Percentiles rank a stretch among this genome's conserved stretches.
Evolutionary conservation across 805 yeast genomes (phyloP).

Genomic region (Yarrowia porcina): DNA sequence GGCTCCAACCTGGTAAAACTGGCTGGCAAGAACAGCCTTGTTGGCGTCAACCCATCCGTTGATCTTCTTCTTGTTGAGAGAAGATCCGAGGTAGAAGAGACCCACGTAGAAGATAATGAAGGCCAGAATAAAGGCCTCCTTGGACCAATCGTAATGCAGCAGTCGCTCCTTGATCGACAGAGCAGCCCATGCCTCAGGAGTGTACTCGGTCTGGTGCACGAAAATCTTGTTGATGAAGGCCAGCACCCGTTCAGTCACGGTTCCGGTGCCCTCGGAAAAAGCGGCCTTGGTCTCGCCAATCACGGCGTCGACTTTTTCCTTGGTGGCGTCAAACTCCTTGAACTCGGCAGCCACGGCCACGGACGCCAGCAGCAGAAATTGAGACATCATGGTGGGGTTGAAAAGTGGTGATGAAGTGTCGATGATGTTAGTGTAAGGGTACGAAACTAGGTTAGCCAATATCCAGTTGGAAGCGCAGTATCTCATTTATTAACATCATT

Average conservation of each 20-base stretch:
- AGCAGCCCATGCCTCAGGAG: constrained; percentile 51
- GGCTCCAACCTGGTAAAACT: constrained; percentile 75
- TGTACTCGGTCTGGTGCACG: constrained; percentile 25
- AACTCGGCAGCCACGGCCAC: constrained; percentile 18
- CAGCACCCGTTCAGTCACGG: neutral
- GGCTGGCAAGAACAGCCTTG: constrained; percentile 52
- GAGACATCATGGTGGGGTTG: neutral
- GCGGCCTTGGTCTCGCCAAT: constrained; percentile 6
- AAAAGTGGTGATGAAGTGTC: neutral
- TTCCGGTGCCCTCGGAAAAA: neutral
- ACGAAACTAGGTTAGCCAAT: too few relatives aligned
- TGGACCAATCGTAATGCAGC: constrained; percentile 65
- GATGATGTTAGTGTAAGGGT: neutral
- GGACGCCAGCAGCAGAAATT: neutral
- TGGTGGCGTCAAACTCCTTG: constrained; percentile 21
- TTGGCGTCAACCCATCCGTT: constrained; percentile 50
- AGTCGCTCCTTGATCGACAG: constrained; percentile 62
- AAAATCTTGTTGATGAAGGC: constrained; percentile 27
- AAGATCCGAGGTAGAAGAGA: constrained; percentile 57
- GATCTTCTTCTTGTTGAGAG: constrained; percentile 56
- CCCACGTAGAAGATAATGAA: constrained; percentile 50
- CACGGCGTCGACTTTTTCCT: constrained; percentile 9
- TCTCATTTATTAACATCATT: too few relatives aligned
- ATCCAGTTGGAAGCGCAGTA: too few relatives aligned
- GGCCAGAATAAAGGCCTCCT: constrained; percentile 59